Evolutionary conservation across 495 filamentous ascomycete genomes (phyloP), one percentile per base, ranked within the genome.

Genomic region (Pseudevernia furfuracea): DNA sequence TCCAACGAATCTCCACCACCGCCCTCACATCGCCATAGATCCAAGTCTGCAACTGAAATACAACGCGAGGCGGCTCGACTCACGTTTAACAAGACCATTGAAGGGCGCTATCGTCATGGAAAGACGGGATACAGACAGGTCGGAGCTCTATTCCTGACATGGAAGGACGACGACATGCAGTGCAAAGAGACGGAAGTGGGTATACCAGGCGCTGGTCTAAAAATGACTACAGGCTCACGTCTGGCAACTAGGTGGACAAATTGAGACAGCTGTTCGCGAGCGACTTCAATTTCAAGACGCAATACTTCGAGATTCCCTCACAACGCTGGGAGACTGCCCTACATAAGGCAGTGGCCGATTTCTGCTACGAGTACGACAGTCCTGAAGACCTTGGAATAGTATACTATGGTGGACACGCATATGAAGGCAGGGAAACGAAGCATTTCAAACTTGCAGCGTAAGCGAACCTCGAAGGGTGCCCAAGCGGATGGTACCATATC

Each of bases 141-240:
- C 25, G 75, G 78, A 46, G 78, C 72, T 15, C 66, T 85, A 55
- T 75, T 83, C 67, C 71, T 85, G 28, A 79, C 81, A 69, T 85
- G 82, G 82, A 74, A 75, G 46, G 79, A 76, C 55, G 81, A 84
- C 60, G 80, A 84, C 66, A 68, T 83, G 60, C 80, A 81, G 72
- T 71, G 67, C 46, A 71, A 60, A 44, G 55, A 57, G 25, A 71
- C 64, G 4, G 69, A 71, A 34, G 67, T 69, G 23, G 15, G 60
- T 46, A 48, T 38, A n/a, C 9, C 1, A 37, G 4, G 6, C 12
- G 8, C 3, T 15, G 9, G n/a, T 1, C 5, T 14, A 49, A 34
- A 25, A 28, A 8, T 4, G 28, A 17, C 0, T 14, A 32, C 9
- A 32, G 15, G 43, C 58, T 66, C 12, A 66, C 53, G 21, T 30